Base-by-base conservation (phyloP, 129 eudicot genomes). In the Lactuca sativa region DNA sequence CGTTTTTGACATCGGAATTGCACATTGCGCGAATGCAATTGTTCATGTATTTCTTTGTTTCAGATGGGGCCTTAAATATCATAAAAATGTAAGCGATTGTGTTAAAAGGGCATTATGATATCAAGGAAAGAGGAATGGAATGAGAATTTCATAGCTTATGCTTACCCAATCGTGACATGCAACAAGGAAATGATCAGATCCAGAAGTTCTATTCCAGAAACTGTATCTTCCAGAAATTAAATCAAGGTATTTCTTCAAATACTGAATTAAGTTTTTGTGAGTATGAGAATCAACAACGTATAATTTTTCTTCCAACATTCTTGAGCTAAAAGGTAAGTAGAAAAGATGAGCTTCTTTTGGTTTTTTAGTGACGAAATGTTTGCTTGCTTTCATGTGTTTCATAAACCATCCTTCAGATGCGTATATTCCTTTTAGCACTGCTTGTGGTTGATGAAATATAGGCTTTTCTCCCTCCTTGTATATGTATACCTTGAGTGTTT, bases 341-440 rank as follows among this genome's bases (percentile, higher is more conserved):
- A 89, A 93, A 4, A 93, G 73, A 77, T 87, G 92, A 0, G 98
- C 96, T 51, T 86, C 58, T 9, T 80, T 60, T 8, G 98, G 81
- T 2, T 82, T 81, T 33, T 52, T 84, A 10, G 96, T 86, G 18
- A 89, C 70, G 25, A 70, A 89, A 3, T 81, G 92, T 76, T 80
- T 66, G 73, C 81, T 89, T 64, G 73, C 62, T 78, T 86, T 71
- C 61, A 93, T 70, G 16, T 64, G 89, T 76, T 89, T 93, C 95
- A 93, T 89, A 73, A 93, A 93, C 98, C 98, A 93, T n/a, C 98
- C 98, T 76, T 93, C 98, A 3, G 96, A 93, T 48, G 98, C 92
- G 73, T 93, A 93, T 62, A 89, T 89, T 52, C 98, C 96, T 65
- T 78, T 82, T 7, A 89, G 89, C 75, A 73, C 82, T 43, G 81